Evolutionary conservation across 768 basidiomycete genomes (phyloP), one percentile per base, ranked within the genome.

Genomic region (Xerocomellus chrysenteron): DNA sequence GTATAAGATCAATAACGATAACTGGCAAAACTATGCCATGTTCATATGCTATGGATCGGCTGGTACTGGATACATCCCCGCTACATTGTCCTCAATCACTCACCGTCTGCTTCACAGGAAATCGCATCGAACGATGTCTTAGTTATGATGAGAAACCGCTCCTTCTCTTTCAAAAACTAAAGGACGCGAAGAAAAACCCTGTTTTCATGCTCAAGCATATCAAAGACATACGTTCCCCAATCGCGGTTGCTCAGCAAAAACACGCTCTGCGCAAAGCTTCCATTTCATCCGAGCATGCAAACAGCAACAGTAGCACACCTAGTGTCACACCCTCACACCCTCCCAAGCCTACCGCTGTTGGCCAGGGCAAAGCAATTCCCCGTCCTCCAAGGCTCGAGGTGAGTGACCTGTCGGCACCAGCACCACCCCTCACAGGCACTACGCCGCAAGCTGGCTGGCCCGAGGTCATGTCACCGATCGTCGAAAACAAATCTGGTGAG

Each of bases 131-230:
- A 72, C 87, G 97, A 35, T 99, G 97, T 75, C 75, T 99, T 52
- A 91, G 91, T 66, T 98, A 97, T 65, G 97, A 99, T 68, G 97
- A 99, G 76, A 98, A 98, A 67, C 97, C 97, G 0, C 78, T 99
- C 35, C 79, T 98, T 47, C 84, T 99, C 40, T 99, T 99, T 78
- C 97, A 98, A 71, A 94, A 91, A 69, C 82, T 98, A 54, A 99
- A 98, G 69, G 97, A 99, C 62, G 86, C 88, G 2, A 93, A 94
- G 74, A 98, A 98, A 75, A 94, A 97, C 59, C 96, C 97, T 2
- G 96, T 99, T 9, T 99, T 99, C 74, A 99, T 99, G 97, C 82
- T 96, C 52, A 92, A 94, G 60, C 92, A 96, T 60, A 94, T 95
- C 73, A 74, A 74, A 68, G 97, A 99, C 67, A 98, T 99, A 57